Evolutionary conservation across 225 moss, liverwort and hornwort genomes (phyloP).

Genomic region (Straminergon stramineum): DNA sequence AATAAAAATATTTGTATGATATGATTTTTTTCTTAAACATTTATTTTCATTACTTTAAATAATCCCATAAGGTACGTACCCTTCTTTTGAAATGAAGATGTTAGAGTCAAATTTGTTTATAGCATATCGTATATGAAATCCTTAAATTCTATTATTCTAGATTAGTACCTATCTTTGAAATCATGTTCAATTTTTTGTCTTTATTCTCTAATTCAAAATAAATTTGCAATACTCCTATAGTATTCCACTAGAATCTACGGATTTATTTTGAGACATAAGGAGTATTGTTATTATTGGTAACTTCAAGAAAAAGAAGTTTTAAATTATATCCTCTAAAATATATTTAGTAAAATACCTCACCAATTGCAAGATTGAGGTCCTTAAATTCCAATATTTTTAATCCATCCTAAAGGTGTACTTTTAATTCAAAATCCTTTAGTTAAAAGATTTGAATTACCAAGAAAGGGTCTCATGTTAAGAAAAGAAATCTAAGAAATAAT

Average conservation of each 20-base stretch:
- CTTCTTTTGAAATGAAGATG: neutral
- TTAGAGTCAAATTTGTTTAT: accelerated
- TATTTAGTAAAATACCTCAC: neutral
- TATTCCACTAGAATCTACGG: accelerated
- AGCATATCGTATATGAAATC: accelerated
- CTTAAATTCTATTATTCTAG: accelerated
- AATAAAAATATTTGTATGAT: neutral
- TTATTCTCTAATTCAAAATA: neutral
- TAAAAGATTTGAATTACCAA: neutral
- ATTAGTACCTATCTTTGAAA: accelerated
- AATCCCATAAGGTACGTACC: accelerated
- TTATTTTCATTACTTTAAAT: neutral
- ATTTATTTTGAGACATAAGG: neutral
- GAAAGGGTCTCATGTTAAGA: no score
- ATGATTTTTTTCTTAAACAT: neutral
- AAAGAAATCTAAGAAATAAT: neutral
- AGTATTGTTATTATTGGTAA: neutral
- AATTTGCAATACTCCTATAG: accelerated
- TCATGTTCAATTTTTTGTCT: neutral
- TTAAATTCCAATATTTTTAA: neutral
- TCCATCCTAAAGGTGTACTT: no score
- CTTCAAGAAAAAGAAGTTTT: neutral
- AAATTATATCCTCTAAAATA: neutral
- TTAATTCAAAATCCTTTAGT: neutral
- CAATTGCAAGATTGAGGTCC: neutral